Evolutionary conservation across 2,329 filamentous ascomycete genomes (phyloP).

Genomic region (Colletotrichum eleusines): DNA sequence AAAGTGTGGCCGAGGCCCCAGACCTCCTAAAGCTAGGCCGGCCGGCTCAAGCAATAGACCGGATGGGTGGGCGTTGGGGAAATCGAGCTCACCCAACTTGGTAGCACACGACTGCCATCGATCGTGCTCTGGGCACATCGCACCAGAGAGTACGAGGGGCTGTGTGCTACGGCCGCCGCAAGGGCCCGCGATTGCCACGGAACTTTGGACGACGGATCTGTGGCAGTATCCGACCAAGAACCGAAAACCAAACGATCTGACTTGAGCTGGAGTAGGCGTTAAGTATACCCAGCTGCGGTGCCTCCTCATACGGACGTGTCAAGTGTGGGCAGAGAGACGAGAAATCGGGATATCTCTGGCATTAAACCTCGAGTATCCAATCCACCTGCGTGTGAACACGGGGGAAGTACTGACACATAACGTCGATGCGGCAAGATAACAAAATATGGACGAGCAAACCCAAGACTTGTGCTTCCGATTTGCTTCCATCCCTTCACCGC

Average conservation of each 20-base stretch:
- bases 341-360: not conserved
- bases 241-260: not conserved
- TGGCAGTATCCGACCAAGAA: not conserved
- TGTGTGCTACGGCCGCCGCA: constrained; percentile 14
- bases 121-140: constrained; percentile 1
- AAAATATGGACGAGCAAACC: not conserved
- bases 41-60: not conserved
- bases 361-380: too few relatives aligned
- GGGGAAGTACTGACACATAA: not conserved
- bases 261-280: not conserved
- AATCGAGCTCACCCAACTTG: not conserved
- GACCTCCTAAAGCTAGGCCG: not conserved
- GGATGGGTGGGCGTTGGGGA: not conserved
- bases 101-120: not conserved
- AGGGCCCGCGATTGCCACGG: constrained; percentile 7
- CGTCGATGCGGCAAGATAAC: not conserved
- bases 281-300: not conserved
- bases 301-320: not conserved
- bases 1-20: not conserved
- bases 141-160: not conserved
- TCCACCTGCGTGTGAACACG: not conserved
- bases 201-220: not conserved
- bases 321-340: not conserved
- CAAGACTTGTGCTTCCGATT: not conserved
- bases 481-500: not conserved